Conservation (phyloP, 768 basidiomycete genomes). For the Boletus insuetus region DNA sequence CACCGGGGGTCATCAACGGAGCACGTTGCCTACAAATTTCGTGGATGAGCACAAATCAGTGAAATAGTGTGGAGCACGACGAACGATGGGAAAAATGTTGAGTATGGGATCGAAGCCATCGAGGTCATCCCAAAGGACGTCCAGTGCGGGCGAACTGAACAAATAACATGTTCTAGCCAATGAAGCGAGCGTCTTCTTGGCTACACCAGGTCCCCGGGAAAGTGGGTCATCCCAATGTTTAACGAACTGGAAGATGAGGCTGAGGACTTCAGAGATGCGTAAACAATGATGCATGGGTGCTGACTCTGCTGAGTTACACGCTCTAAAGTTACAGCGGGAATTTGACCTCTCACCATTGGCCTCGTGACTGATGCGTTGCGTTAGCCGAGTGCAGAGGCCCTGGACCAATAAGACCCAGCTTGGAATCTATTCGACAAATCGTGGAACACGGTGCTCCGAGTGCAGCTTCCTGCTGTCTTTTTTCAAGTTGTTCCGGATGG, state of each 20-base stretch:
- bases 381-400: no score
- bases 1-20: slow-evolving; percentile 12
- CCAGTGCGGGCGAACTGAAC: slow-evolving; percentile 14
- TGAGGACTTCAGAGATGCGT: slow-evolving; percentile 10
- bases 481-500: no score
- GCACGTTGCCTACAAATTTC: not conserved
- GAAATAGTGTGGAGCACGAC: not conserved
- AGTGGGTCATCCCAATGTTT: not conserved
- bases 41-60: not conserved
- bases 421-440: not conserved
- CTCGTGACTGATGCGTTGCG: not conserved
- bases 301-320: not conserved
- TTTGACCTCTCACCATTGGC: not conserved
- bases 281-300: slow-evolving; percentile 39
- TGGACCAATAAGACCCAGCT: not conserved
- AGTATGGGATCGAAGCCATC: slow-evolving; percentile 11
- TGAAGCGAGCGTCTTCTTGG: slow-evolving; percentile 6
- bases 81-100: slow-evolving; percentile 1
- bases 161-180: slow-evolving; percentile 13
- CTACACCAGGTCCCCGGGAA: not conserved
- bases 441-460: not conserved
- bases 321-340: no score
- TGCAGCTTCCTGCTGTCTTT: not conserved
- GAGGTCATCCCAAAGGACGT: slow-evolving; percentile 13
- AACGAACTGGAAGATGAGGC: slow-evolving; percentile 1